These are phyloP conservation scores for Dendrostoma leiphaemia DNA, from an alignment of 2,329 filamentous ascomycete genomes.

Conservation along the genomic window DNA sequence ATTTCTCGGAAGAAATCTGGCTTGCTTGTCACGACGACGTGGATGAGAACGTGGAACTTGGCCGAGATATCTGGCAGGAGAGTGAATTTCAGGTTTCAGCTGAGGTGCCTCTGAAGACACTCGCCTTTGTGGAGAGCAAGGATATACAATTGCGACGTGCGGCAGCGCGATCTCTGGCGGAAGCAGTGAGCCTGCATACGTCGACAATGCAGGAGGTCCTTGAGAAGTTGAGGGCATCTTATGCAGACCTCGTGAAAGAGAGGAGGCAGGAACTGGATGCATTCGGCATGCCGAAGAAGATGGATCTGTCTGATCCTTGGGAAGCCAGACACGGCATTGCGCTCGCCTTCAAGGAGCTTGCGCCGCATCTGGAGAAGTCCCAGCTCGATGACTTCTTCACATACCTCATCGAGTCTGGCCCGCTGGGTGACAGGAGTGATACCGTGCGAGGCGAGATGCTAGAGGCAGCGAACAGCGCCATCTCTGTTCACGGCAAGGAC, in stretches of 20 bases:
- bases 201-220: constrained; percentile 62
- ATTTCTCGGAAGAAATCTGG: constrained; percentile 90
- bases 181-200: constrained; percentile 63
- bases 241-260: constrained; percentile 77
- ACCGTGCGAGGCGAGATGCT: constrained; percentile 87
- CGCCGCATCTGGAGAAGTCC: constrained; percentile 63
- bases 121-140: constrained; percentile 76
- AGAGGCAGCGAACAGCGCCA: constrained; percentile 79
- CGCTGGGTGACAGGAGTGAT: constrained; percentile 78
- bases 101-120: constrained; percentile 63
- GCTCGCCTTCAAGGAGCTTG: constrained; percentile 80
- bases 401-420: constrained; percentile 83
- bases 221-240: constrained; percentile 64
- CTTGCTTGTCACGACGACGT: constrained; percentile 88
- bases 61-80: constrained; percentile 90
- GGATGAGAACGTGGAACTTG: constrained; percentile 80
- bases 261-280: constrained; percentile 82
- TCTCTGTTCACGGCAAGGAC: constrained; percentile 75
- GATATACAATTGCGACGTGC: constrained; percentile 82
- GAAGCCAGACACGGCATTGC: constrained; percentile 88
- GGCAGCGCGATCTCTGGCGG: constrained; percentile 77
- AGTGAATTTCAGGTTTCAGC: constrained; percentile 72
- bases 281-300: constrained; percentile 91
- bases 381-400: constrained; percentile 76
- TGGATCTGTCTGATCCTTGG: constrained; percentile 86